Percentiles rank a stretch among this genome's conserved stretches.
phyloP scores from a whole-genome alignment of 169 alveolate species.

The Plasmodium fragile region DNA sequence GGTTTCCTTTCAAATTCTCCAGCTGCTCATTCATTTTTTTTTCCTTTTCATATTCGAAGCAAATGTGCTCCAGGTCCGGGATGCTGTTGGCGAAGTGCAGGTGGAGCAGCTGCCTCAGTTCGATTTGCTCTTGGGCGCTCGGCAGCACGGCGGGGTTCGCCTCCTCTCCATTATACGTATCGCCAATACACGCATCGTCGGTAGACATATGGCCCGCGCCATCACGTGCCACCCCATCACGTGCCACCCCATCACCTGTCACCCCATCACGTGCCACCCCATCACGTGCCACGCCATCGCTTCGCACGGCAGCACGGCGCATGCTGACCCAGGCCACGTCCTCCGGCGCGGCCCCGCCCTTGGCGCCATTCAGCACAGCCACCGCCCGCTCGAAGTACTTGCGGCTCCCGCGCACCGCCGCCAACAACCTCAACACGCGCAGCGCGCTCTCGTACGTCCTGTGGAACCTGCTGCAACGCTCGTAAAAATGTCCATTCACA shows the following conservation, averaged over 20 bases:
- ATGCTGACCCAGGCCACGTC: neutral
- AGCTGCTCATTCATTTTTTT: conserved; percentile 25
- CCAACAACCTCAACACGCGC: conserved; percentile 6
- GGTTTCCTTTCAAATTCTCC: neutral
- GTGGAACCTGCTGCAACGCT: conserved; percentile 17
- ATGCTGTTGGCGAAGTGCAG: neutral
- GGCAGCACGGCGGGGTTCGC: neutral
- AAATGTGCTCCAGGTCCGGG: conserved; percentile 7
- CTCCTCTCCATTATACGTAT: too few species aligned
- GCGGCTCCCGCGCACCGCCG: neutral
- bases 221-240: too few species aligned
- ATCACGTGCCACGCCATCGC: neutral
- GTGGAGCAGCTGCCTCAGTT: neutral
- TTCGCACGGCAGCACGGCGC: neutral
- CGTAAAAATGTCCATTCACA: conserved; percentile 28
- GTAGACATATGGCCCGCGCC: too few species aligned
- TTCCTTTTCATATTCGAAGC: conserved; percentile 42
- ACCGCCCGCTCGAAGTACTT: conserved; percentile 10
- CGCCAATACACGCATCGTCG: too few species aligned
- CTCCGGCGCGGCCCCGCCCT: neutral
- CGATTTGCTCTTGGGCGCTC: neutral
- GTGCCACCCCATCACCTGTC: neutral
- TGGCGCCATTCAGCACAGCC: neutral
- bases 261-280: neutral
- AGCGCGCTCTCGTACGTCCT: conserved; percentile 16